Conservation (phyloP, 2,329 filamentous ascomycete genomes). For the Thelonectria blattea region DNA sequence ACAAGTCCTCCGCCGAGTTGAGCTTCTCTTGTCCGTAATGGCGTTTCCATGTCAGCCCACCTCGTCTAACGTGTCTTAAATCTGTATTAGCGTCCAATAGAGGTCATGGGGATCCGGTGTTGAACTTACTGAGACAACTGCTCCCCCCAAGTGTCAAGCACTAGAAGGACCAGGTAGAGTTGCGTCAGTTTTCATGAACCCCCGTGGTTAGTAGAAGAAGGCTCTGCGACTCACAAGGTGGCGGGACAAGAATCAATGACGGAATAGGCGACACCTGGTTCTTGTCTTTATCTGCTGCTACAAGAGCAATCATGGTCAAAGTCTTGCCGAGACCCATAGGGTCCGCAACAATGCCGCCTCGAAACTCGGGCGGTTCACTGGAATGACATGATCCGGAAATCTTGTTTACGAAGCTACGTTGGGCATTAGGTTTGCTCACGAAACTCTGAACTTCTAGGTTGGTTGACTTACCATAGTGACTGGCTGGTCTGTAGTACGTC, state of each 20-base stretch:
- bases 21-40: conserved; percentile 42
- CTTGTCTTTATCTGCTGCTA: conserved; percentile 41
- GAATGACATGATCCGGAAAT: not conserved
- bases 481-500: not conserved
- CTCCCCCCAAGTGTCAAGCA: conserved; percentile 48
- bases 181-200: no score
- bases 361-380: conserved; percentile 42
- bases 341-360: conserved; percentile 52
- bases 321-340: conserved; percentile 55
- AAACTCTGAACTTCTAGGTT: no score
- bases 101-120: accelerated
- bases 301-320: conserved; percentile 49
- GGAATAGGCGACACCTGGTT: conserved; percentile 12
- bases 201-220: no score
- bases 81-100: no score
- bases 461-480: not conserved
- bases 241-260: conserved; percentile 47
- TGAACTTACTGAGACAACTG: conserved; percentile 37
- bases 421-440: not conserved
- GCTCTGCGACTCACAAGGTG: conserved; percentile 38
- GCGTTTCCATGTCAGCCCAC: conserved; percentile 31
- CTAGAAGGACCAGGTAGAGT: conserved; percentile 24
- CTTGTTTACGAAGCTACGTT: not conserved
- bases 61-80: conserved; percentile 33
- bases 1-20: conserved; percentile 15